phyloP scores from a whole-genome alignment of 1,139 yeast species.

The Blastobotrys capitulatus region DNA sequence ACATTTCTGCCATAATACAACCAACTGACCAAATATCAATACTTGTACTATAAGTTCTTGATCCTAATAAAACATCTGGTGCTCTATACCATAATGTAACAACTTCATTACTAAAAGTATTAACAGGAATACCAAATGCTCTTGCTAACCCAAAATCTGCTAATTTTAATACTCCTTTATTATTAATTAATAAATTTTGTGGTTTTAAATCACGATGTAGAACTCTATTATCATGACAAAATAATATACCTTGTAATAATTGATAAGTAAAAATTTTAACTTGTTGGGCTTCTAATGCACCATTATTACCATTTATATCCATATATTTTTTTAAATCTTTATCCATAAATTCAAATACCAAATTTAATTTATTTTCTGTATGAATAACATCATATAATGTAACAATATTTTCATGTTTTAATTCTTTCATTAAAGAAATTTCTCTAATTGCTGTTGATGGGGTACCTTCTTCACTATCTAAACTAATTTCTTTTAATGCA shows the following conservation, averaged over 20 bases:
- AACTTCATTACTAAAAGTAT: conserved; percentile 94
- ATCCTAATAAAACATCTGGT: conserved; percentile 93
- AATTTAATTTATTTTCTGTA: conserved; percentile 88
- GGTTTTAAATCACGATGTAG: conserved; percentile 95
- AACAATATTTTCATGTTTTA: conserved; percentile 90
- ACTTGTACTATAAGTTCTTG: conserved; percentile 90
- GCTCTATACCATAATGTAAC: conserved; percentile 99
- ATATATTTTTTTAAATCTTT: conserved; percentile 88
- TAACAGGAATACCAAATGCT: conserved; percentile 97
- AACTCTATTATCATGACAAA: conserved; percentile 93
- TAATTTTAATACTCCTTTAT: conserved; percentile 82
- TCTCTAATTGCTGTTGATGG: conserved; percentile 98
- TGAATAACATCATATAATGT: conserved; percentile 93
- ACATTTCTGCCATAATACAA: conserved; percentile 96
- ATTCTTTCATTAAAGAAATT: conserved; percentile 92
- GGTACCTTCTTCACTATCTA: conserved; percentile 96
- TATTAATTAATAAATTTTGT: conserved; percentile 81
- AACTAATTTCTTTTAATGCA: conserved; percentile 87
- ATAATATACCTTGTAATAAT: conserved; percentile 80
- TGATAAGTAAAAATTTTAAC: conserved; percentile 94
- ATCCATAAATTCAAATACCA: conserved; percentile 93
- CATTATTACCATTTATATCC: conserved; percentile 79
- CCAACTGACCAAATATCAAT: conserved; percentile 99
- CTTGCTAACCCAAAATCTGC: conserved; percentile 98
- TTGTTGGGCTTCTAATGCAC: conserved; percentile 71